phyloP scores from a whole-genome alignment of 192 early-diverging fungal genomes.

The Chytriomyces sp. region DNA sequence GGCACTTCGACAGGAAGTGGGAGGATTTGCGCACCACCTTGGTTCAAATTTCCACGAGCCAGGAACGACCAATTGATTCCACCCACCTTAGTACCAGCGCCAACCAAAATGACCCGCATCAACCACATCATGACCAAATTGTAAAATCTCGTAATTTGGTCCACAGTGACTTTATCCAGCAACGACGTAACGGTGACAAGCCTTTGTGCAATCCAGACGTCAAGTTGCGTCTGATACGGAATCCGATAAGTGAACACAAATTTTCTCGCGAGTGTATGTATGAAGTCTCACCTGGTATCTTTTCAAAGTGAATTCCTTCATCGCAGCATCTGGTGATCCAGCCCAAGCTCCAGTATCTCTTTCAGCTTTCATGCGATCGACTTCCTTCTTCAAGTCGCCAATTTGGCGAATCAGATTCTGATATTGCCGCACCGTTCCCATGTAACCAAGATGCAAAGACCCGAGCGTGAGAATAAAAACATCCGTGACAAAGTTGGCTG shows the following conservation, averaged over 20 bases:
- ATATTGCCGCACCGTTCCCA: constrained; percentile 74
- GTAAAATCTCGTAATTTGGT: constrained; percentile 76
- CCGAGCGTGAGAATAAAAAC: constrained; percentile 82
- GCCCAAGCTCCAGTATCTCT: constrained; percentile 51
- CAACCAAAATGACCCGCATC: constrained; percentile 65
- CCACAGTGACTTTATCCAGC: constrained; percentile 73
- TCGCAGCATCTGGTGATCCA: constrained; percentile 30
- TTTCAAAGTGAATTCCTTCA: constrained; percentile 56
- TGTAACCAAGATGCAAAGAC: constrained; percentile 79
- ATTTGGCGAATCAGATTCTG: constrained; percentile 70
- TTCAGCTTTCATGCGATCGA: constrained; percentile 66
- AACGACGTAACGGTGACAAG: constrained; percentile 79
- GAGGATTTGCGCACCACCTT: constrained; percentile 35
- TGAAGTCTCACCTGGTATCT: constrained; percentile 55
- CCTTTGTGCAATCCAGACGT: constrained; percentile 68
- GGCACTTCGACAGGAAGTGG: constrained; percentile 65
- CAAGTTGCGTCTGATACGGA: constrained; percentile 60
- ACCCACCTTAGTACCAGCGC: constrained; percentile 27
- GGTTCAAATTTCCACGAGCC: constrained; percentile 40
- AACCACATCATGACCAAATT: constrained; percentile 90
- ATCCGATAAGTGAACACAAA: too few relatives aligned
- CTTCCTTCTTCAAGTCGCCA: constrained; percentile 71
- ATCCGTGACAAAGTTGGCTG: constrained; percentile 86
- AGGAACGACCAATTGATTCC: constrained; percentile 42
- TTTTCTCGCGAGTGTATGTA: too few relatives aligned